phyloP scores from a whole-genome alignment of 192 early-diverging fungal species.

The Gonapodya prolifera region DNA sequence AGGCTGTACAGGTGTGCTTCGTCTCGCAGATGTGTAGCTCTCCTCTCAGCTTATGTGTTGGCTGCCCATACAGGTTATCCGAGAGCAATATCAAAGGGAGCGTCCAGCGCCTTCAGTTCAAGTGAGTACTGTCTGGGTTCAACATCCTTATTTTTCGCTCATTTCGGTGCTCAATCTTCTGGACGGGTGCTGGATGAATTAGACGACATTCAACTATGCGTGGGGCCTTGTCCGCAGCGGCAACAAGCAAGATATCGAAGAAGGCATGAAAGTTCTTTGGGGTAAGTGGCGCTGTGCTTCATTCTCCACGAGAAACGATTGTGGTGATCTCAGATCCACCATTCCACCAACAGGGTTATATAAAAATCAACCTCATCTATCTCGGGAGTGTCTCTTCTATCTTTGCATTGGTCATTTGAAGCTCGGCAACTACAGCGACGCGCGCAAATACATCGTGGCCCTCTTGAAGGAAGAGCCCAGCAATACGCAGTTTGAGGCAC shows the following conservation, averaged over 20 bases:
- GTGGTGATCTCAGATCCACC: background rate
- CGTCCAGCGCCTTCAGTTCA: background rate
- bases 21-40: no score
- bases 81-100: background rate
- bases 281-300: background rate
- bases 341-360: background rate
- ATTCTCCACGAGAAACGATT: background rate
- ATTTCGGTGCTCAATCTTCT: no score
- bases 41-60: background rate
- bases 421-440: slow-evolving; percentile 9
- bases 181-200: no score
- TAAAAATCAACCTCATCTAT: background rate
- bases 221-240: slow-evolving; percentile 7
- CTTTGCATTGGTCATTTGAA: slow-evolving; percentile 8
- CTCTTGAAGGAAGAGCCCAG: slow-evolving; percentile 2
- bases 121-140: no score
- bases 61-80: background rate
- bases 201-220: background rate
- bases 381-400: slow-evolving; percentile 7
- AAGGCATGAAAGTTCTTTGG: background rate
- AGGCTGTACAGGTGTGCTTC: no score
- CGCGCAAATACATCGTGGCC: slow-evolving; percentile 2
- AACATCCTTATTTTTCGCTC: no score
- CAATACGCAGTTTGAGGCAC: background rate
- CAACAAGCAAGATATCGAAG: background rate